Conservation (phyloP, 2,329 filamentous ascomycete species). For the Stachybotrys chartarum region DNA sequence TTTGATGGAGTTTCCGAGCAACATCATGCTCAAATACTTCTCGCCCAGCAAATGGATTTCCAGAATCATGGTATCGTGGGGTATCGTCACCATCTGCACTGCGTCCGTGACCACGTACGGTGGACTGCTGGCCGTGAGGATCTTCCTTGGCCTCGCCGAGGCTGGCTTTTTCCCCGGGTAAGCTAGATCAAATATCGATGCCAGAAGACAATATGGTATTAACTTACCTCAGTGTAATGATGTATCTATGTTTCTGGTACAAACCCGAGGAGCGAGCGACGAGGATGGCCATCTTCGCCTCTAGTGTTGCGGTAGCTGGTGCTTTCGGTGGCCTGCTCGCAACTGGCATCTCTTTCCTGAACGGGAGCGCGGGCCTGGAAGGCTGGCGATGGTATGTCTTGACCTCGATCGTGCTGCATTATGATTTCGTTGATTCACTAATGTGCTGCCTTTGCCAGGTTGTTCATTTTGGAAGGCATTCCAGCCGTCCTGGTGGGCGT, state of each 20-base stretch:
- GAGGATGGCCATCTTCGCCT: conserved; percentile 53
- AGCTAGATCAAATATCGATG: not conserved
- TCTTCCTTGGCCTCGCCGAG: conserved; percentile 45
- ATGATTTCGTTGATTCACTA: not conserved
- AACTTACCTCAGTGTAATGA: conserved; percentile 29
- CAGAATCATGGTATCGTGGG: conserved; percentile 38
- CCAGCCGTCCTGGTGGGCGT: conserved; percentile 20
- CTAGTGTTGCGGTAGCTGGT: conserved; percentile 48
- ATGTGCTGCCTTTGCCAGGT: conserved; percentile 30
- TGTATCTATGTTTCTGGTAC: conserved; percentile 58
- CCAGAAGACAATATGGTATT: not conserved
- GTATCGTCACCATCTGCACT: conserved; percentile 40
- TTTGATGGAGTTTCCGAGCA: conserved; percentile 23
- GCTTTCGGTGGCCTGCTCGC: conserved; percentile 56
- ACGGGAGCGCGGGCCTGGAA: conserved; percentile 36
- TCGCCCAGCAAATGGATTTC: conserved; percentile 25
- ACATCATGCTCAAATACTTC: conserved; percentile 26
- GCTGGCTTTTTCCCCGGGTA: conserved; percentile 42
- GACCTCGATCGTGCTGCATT: not conserved
- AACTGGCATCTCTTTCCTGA: conserved; percentile 37
- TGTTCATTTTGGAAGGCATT: conserved; percentile 50
- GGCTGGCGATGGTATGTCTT: conserved; percentile 41
- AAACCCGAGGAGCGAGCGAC: conserved; percentile 51
- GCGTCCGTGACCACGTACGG: conserved; percentile 39
- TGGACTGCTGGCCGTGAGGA: conserved; percentile 38